phyloP scores from a whole-genome alignment of 1,139 yeast genomes.

The Saccharomyces hybrid region DNA sequence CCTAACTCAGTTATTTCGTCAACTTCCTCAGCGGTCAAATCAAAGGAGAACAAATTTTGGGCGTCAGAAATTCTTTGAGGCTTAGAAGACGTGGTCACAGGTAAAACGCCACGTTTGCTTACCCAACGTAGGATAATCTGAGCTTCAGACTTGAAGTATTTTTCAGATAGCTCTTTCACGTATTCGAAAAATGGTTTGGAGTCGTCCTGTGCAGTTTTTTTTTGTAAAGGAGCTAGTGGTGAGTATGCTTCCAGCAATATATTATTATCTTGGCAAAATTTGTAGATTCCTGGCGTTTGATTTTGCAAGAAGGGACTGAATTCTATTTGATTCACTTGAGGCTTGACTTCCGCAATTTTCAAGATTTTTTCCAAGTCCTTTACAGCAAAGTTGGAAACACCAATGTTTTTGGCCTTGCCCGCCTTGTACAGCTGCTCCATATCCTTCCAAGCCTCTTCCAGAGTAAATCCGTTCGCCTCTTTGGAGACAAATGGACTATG shows the following conservation, averaged over 20 bases:
- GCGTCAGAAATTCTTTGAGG: conserved; percentile 50
- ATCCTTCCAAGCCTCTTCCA: conserved; percentile 50
- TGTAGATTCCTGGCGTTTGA: conserved; percentile 61
- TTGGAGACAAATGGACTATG: conserved; percentile 52
- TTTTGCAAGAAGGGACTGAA: conserved; percentile 61
- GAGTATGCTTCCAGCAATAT: conserved; percentile 62
- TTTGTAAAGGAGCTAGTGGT: conserved; percentile 46
- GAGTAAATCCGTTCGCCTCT: conserved; percentile 39
- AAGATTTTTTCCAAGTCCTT: conserved; percentile 43
- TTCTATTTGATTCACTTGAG: conserved; percentile 66
- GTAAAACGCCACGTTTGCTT: conserved; percentile 53
- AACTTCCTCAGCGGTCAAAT: conserved; percentile 43
- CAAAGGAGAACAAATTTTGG: conserved; percentile 47
- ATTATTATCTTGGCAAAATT: conserved; percentile 44
- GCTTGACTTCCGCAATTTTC: conserved; percentile 41
- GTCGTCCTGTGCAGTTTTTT: conserved; percentile 25
- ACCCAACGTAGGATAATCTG: conserved; percentile 68
- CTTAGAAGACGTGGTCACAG: conserved; percentile 66
- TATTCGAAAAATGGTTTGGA: conserved; percentile 34
- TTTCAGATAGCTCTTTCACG: conserved; percentile 41
- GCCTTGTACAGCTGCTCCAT: conserved; percentile 41
- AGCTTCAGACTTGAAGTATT: conserved; percentile 50
- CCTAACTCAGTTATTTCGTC: conserved; percentile 38
- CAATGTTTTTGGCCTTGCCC: conserved; percentile 51
- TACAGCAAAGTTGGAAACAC: conserved; percentile 54